Base-by-base conservation (phyloP, 2,329 filamentous ascomycete species). In the Diplodia mutila region DNA sequence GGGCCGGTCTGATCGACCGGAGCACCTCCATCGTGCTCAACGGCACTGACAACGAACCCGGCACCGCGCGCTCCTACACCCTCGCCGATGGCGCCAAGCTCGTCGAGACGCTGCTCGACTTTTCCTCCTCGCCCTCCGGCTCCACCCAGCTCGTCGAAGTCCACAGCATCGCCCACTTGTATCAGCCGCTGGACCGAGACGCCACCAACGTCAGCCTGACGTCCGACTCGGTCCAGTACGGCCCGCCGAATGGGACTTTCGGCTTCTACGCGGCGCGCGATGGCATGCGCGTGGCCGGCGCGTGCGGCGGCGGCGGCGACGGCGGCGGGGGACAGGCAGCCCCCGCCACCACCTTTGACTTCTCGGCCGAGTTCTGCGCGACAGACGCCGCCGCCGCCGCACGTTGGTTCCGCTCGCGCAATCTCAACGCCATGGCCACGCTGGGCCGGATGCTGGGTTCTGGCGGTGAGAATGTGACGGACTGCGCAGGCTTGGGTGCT, bases 331-430 rank as follows among this genome's bases (percentile, higher is more conserved):
- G 42, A 7, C 42, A 46, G 39, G 16, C 39, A n/a, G 42, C 42
- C 2, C 27, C 61, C 11, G 71, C 72, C 2, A 72, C 67, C 29
- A 70, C 68, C 7, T 49, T 66, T 21, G 75, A 74, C 39, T 71
- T 75, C 63, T 72, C 73, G 3, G 70, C 70, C 32, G 65, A 69
- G 42, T 74, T 73, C 67, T 75, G 72, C 67, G 71, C 70, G 25
- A 71, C 69, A 2, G 72, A 74, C 68, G 69, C 68, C 8, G 53
- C 66, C 7, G 34, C 69, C 4, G 70, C 69, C 7, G 69, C 55
- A 4, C 32, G 25, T 2, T 54, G 73, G 8, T 68, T 75, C 16
- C 71, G 72, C 55, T 48, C 48, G 55, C 37, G 71, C 18, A 69
- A 74, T 55, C 21, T 70, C 11, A 65, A 65, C 1, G 70, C 73